phyloP scores from a whole-genome alignment of 73 alveolate genomes.

The Stentor coeruleus region DNA sequence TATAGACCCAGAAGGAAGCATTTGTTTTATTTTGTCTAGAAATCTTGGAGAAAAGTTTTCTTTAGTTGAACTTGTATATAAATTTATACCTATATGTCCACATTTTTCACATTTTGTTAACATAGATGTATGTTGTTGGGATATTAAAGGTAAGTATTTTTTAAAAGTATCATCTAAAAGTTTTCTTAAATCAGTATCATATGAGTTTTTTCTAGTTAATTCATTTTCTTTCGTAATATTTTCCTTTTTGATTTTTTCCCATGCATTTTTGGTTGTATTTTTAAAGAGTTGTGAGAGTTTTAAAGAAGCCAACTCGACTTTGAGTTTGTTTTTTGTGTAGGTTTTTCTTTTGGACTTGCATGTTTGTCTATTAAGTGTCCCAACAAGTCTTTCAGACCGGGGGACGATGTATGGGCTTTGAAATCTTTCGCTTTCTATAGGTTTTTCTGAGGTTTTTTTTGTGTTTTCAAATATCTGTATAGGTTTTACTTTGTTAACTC shows the following conservation, averaged over 20 bases:
- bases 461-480: neutral
- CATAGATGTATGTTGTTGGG: neutral
- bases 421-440: neutral
- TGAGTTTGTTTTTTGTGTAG: neutral
- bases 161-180: neutral
- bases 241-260: too few relatives aligned
- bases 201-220: neutral
- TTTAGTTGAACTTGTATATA: neutral
- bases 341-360: neutral
- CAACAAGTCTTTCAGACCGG: neutral
- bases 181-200: neutral
- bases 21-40: neutral
- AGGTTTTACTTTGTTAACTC: neutral
- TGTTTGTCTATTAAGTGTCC: neutral
- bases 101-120: constrained; percentile 16
- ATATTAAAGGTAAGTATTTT: neutral
- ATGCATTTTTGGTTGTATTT: neutral
- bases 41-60: constrained; percentile 14
- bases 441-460: neutral
- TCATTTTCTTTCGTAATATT: neutral
- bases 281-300: neutral
- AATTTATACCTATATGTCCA: neutral
- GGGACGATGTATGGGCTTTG: neutral
- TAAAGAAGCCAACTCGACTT: neutral
- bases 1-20: neutral